These are phyloP conservation scores for Thinopyrum elongatum DNA, from an alignment of 176 grass and related monocot genomes.

Conservation along the genomic window DNA sequence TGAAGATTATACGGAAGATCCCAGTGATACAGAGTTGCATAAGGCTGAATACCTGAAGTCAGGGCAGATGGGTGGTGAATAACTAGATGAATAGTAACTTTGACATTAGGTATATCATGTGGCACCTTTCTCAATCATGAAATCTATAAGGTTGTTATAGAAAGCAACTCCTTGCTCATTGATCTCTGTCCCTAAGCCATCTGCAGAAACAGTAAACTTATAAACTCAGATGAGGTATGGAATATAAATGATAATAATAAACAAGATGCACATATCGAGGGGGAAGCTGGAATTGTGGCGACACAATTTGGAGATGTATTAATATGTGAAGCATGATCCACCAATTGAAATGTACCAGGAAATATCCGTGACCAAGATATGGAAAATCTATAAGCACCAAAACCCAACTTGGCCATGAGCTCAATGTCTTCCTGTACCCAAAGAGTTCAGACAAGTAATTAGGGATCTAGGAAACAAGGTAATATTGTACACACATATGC, in stretches of 20 bases:
- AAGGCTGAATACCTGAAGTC: slow-evolving; percentile 79
- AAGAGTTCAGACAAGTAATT: slow-evolving; percentile 32
- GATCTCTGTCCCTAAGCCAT: slow-evolving; percentile 80
- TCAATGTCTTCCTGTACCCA: slow-evolving; percentile 88
- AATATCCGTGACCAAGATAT: slow-evolving; percentile 97
- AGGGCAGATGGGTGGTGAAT: slow-evolving; percentile 32
- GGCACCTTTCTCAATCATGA: slow-evolving; percentile 86
- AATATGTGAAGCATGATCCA: slow-evolving; percentile 9
- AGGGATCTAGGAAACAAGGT: neutral
- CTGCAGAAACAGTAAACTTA: slow-evolving; percentile 50
- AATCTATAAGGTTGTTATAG: slow-evolving; percentile 91
- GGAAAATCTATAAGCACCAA: slow-evolving; percentile 92
- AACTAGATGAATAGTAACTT: slow-evolving; percentile 18
- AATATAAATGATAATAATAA: neutral
- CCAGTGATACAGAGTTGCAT: slow-evolving; percentile 93
- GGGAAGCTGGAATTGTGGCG: neutral
- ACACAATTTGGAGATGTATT: neutral
- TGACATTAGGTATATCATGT: slow-evolving; percentile 31
- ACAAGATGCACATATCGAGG: neutral
- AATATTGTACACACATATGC: neutral
- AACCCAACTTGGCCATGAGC: slow-evolving; percentile 85
- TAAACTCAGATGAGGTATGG: neutral
- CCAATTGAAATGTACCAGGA: slow-evolving; percentile 65
- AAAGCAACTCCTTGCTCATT: slow-evolving; percentile 78
- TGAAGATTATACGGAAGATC: slow-evolving; percentile 95